Evolutionary conservation across 352 stramenopile species (phyloP).

Genomic region (Phytophthora pini): DNA sequence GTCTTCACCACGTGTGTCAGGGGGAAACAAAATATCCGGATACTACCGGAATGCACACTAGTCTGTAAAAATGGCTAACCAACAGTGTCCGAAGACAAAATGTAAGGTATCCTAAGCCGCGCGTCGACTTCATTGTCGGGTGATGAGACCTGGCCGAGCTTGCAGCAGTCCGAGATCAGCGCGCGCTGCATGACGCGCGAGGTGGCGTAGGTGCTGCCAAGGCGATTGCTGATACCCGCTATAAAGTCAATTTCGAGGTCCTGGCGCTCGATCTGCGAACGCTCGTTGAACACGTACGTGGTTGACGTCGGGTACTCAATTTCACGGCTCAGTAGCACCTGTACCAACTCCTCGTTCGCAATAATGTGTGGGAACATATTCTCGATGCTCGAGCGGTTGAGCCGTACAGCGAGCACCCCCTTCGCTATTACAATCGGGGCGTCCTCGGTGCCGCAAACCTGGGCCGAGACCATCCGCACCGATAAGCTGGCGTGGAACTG

Average conservation of each 20-base stretch:
- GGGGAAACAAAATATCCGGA: no score
- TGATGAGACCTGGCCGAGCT: constrained; percentile 19
- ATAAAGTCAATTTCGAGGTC: constrained; percentile 68
- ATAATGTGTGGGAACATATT: constrained; percentile 74
- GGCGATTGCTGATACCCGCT: constrained; percentile 45
- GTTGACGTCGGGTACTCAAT: constrained; percentile 64
- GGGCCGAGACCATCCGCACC: constrained; percentile 37
- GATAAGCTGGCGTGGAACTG: constrained; percentile 55
- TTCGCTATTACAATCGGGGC: constrained; percentile 60
- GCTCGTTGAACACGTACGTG: constrained; percentile 62
- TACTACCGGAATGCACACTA: not conserved
- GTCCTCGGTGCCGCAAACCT: constrained; percentile 56
- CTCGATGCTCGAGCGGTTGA: constrained; percentile 66
- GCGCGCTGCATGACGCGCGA: constrained; percentile 42
- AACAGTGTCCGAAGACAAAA: constrained; percentile 20
- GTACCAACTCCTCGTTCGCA: constrained; percentile 56
- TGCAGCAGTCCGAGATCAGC: constrained; percentile 44
- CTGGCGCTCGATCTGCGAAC: constrained; percentile 57
- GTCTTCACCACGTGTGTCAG: no score
- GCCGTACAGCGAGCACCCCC: constrained; percentile 45
- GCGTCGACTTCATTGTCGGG: not conserved
- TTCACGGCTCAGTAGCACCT: constrained; percentile 57
- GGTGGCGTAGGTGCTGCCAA: constrained; percentile 35
- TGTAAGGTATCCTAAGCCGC: constrained; percentile 14
- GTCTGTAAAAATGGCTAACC: not conserved